Conservation (phyloP, 495 filamentous ascomycete species). For the Lophium mytilinum region DNA sequence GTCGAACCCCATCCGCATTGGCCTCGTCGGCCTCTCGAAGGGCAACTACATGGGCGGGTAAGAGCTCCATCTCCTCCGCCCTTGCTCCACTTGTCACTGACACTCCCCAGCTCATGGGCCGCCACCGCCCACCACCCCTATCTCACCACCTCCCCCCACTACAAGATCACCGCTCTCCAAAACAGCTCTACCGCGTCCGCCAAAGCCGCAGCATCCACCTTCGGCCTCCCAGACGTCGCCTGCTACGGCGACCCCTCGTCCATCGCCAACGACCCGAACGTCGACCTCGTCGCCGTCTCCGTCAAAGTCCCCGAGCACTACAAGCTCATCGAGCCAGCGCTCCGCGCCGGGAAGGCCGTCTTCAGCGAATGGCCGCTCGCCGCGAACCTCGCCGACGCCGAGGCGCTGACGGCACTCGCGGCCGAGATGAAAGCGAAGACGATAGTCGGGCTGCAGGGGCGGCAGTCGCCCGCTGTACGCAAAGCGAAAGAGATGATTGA, state of each 20-base stretch:
- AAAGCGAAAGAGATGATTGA: constrained; percentile 36
- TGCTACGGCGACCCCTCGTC: constrained; percentile 43
- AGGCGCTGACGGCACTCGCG: constrained; percentile 38
- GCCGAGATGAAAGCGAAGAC: constrained; percentile 35
- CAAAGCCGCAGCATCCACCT: constrained; percentile 39
- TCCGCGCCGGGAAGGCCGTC: constrained; percentile 50
- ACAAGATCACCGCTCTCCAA: constrained; percentile 50
- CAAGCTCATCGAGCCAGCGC: constrained; percentile 36
- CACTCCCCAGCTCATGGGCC: constrained; percentile 39
- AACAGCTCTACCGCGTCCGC: constrained; percentile 48
- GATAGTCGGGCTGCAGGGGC: constrained; percentile 47
- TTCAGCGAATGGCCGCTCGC: constrained; percentile 52
- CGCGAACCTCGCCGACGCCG: constrained; percentile 28
- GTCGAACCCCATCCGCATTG: not conserved
- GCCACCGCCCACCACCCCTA: constrained; percentile 47
- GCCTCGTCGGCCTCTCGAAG: not conserved
- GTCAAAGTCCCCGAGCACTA: constrained; percentile 50
- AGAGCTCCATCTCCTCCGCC: not conserved
- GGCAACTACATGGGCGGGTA: not conserved
- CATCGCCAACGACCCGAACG: constrained; percentile 45
- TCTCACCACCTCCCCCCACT: constrained; percentile 34
- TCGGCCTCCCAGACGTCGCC: constrained; percentile 32
- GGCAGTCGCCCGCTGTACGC: constrained; percentile 35
- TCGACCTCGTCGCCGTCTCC: constrained; percentile 51
- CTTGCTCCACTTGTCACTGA: not conserved